phyloP scores from a whole-genome alignment of 257 asterid genomes.

The Solanum infundibuliforme region DNA sequence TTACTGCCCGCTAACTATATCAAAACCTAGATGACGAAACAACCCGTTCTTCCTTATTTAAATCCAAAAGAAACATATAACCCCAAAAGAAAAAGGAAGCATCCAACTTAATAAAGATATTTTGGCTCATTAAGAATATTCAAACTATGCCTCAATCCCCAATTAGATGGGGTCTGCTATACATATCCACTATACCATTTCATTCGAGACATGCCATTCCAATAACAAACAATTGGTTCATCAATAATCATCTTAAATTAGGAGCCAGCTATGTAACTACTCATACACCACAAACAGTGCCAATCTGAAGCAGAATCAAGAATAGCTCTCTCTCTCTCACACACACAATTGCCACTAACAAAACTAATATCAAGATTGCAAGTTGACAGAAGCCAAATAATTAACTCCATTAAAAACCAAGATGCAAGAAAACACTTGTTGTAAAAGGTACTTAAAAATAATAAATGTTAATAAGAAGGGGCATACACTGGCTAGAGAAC shows the following conservation, averaged over 20 bases:
- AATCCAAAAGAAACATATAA: background rate
- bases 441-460: background rate
- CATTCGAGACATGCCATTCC: background rate
- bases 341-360: background rate
- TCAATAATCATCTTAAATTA: background rate
- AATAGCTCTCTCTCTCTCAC: background rate
- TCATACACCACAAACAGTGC: background rate
- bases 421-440: background rate
- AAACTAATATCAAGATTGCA: background rate
- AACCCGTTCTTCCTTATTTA: background rate
- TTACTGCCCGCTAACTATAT: background rate
- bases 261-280: background rate
- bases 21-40: background rate
- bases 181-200: background rate
- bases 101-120: background rate
- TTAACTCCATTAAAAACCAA: background rate
- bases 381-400: background rate
- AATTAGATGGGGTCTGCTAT: background rate
- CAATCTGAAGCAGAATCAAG: background rate
- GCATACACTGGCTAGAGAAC: constrained; percentile 84
- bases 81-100: background rate
- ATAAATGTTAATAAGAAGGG: background rate
- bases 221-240: background rate
- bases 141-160: background rate
- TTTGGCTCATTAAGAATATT: background rate